Evolutionary conservation across 257 asterid genomes (phyloP), one percentile per base, ranked within the genome.

Genomic region (Primulina huaijiensis): DNA sequence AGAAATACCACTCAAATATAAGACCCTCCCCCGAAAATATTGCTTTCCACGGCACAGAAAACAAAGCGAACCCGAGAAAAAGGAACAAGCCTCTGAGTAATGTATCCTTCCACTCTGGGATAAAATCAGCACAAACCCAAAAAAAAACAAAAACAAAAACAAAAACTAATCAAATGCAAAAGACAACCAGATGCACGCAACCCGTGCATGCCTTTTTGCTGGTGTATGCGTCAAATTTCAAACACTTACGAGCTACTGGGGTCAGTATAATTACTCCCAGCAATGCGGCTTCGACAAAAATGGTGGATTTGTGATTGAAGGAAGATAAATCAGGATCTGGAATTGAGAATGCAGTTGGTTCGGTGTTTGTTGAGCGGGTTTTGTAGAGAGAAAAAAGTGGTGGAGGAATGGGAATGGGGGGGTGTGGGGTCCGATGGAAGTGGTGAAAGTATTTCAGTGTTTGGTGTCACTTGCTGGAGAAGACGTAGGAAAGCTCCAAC

Each of bases 401-500:
- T 3, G 78, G 75, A 31, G 83, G 70, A 6, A 82, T 20, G 79
- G 82, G 23, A 74, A 27, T 27, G 7, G 43, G 80, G 81, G 61
- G 0, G 50, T 64, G 75, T n/a, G 68, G 57, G 29, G 66, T 59
- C 81, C 50, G 25, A 71, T 67, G 62, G 71, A 68, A 23, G 21
- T 46, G 60, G 65, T 71, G 73, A 77, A 76, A 70, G 78, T 65
- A 74, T 71, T 50, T 70, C 77, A 31, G 82, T 76, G 78, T 78
- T 81, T 76, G 81, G 89, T 86, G 92, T 83, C 92, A 68, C 88
- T 81, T 83, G 73, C 74, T 82, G 82, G 82, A 76, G 76, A 75
- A 77, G 85, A 66, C 82, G 85, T 80, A 81, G 89, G 83, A 81
- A 81, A 74, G 81, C 83, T 79, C 86, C 96, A 82, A 90, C 79